Base-by-base conservation (phyloP, 148 eudicot species). In the Camellia granthamiana region DNA sequence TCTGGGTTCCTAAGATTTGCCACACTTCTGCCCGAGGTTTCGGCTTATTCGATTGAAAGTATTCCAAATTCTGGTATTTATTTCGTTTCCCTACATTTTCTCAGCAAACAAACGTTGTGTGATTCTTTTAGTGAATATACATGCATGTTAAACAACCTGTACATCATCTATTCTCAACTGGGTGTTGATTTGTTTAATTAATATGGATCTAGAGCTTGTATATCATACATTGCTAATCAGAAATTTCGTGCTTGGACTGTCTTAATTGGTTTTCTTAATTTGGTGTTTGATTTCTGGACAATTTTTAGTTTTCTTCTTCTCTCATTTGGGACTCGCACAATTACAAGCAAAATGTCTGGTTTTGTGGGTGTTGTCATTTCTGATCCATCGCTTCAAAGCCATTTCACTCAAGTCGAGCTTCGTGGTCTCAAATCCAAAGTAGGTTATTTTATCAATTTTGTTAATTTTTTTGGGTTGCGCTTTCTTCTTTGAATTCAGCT, bases 371-470 rank as follows among this genome's bases (percentile, higher is more conserved):
- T 94, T 58, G 3, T 91, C 44, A 91, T 94, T 70, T 94, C 98
- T 83, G 98, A 94, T 94, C 90, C 88, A 73, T 81, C 84, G 89
- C 89, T 94, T 75, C 97, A 94, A 71, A 91, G 93, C 81, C 98
- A 94, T 81, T 94, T 94, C 82, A 94, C 98, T 19, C 94, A 91
- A 90, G 92, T 91, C 46, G 94, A 92, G 89, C 94, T 94, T 63
- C 88, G 94, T 11, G 88, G 84, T 86, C 93, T 94, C 72, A 85
- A 91, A 76, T 81, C 94, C 69, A 90, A 90, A 88, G 98, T 94
- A 81, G 52, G 42, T 30, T 58, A 78, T 72, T 51, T 10, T 71
- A 2, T 71, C 10, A 19, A 30, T 2, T n/a, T 30, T 73, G 0
- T 69, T 21, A n/a, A 7, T 0, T 0, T 68, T 58, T 55, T 84